These are phyloP conservation scores for Scutellaria barbata DNA, from an alignment of 257 asterid genomes.

Conservation along the genomic window DNA sequence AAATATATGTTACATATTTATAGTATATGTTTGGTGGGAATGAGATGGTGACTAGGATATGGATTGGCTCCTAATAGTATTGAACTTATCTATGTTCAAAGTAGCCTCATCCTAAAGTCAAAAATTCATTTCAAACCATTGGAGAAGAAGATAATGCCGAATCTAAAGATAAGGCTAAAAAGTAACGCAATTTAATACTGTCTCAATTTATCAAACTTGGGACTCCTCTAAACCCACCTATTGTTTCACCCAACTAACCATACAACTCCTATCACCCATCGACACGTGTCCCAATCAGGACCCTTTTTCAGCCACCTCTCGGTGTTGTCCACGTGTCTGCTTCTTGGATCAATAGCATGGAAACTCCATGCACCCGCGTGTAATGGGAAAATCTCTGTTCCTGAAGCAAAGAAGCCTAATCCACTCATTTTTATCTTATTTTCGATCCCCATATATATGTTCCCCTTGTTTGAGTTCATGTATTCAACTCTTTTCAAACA, in stretches of 20 bases:
- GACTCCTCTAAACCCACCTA: constrained; percentile 26
- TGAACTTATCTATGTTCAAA: constrained; percentile 54
- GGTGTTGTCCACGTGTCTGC: constrained; percentile 41
- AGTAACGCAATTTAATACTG: constrained; percentile 28
- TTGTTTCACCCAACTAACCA: neutral
- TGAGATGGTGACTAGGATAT: constrained; percentile 53
- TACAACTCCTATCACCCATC: neutral
- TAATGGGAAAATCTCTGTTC: constrained; percentile 28
- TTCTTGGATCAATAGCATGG: neutral
- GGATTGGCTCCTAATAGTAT: constrained; percentile 39
- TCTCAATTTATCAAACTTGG: constrained; percentile 32
- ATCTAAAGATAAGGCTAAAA: constrained; percentile 59
- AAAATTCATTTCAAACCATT: constrained; percentile 53
- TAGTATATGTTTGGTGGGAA: constrained; percentile 11
- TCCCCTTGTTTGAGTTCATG: constrained; percentile 34
- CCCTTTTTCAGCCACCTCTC: neutral
- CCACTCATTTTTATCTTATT: constrained; percentile 38
- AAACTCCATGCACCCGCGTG: constrained; percentile 25
- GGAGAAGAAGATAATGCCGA: constrained; percentile 67
- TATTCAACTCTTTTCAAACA: neutral
- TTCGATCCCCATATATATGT: constrained; percentile 37
- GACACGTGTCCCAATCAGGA: constrained; percentile 37
- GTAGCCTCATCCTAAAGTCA: constrained; percentile 43
- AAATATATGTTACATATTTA: neutral
- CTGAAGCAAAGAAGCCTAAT: constrained; percentile 44